Percentiles rank a stretch among this genome's conserved stretches.
Conservation (phyloP, 2,329 filamentous ascomycete species). For the Monilinia polystroma region DNA sequence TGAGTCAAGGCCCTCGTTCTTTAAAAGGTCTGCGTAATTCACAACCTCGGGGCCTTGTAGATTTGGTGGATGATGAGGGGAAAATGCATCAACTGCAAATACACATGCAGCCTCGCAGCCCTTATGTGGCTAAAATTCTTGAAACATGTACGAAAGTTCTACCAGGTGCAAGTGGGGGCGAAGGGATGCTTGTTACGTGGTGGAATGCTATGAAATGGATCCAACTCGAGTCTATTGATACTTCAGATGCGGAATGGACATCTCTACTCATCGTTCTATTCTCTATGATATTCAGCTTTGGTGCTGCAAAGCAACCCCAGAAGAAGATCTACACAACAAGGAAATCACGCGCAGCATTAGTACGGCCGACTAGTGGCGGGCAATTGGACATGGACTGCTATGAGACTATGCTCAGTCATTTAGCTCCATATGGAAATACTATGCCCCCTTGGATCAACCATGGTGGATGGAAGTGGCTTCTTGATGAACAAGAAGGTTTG, state of each 20-base stretch:
- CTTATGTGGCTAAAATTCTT: conserved; percentile 61
- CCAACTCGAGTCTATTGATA: conserved; percentile 47
- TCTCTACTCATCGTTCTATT: conserved; percentile 64
- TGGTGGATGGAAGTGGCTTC: conserved; percentile 68
- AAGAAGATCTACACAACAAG: conserved; percentile 41
- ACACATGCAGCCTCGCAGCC: conserved; percentile 62
- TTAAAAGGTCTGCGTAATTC: conserved; percentile 54
- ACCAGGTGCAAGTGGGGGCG: conserved; percentile 55
- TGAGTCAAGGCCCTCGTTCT: conserved; percentile 44
- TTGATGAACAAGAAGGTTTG: conserved; percentile 52
- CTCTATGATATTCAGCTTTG: conserved; percentile 61
- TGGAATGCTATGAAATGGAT: conserved; percentile 74
- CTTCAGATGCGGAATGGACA: conserved; percentile 65
- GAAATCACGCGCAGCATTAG: conserved; percentile 44
- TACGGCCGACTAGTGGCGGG: conserved; percentile 51
- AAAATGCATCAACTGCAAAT: conserved; percentile 66
- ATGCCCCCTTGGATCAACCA: conserved; percentile 59
- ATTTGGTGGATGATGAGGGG: conserved; percentile 62
- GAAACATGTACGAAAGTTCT: conserved; percentile 64
- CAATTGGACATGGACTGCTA: conserved; percentile 44
- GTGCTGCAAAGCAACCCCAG: conserved; percentile 42
- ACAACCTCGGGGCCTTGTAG: conserved; percentile 59
- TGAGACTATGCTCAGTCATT: conserved; percentile 48
- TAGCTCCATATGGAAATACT: conserved; percentile 40
- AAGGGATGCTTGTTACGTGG: conserved; percentile 67